A percentile compares a stretch with the other conserved stretches of the same genome.
Conservation (phyloP, 768 basidiomycete genomes). For the Bullera alba region DNA sequence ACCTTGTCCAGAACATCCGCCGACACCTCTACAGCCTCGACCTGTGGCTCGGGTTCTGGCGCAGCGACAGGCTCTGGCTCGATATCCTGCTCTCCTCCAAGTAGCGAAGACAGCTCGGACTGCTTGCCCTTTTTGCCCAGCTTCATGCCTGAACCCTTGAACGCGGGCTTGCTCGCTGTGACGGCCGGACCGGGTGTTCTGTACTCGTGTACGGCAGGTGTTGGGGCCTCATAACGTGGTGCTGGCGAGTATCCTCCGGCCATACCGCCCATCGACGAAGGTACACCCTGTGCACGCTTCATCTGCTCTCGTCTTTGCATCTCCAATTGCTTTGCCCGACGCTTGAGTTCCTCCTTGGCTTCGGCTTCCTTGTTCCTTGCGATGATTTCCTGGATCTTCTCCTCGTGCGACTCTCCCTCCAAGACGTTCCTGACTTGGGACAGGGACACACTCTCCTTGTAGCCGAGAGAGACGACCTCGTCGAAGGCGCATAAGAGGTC, state of each 20-base stretch:
- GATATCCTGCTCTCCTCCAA: conserved; percentile 61
- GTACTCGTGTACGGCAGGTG: conserved; percentile 28
- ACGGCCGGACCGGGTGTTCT: conserved; percentile 27
- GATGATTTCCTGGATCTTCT: conserved; percentile 90
- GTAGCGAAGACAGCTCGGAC: conserved; percentile 75
- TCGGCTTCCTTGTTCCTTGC: conserved; percentile 98
- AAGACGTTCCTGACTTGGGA: conserved; percentile 50
- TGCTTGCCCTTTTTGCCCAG: conserved; percentile 90
- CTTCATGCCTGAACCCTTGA: conserved; percentile 95
- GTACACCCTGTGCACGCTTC: conserved; percentile 56
- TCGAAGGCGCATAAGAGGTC: conserved; percentile 93
- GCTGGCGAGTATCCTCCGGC: conserved; percentile 63
- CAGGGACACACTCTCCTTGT: conserved; percentile 50
- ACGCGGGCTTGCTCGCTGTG: conserved; percentile 54
- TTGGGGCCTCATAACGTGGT: conserved; percentile 61
- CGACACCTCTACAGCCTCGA: conserved; percentile 36
- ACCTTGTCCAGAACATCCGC: conserved; percentile 60
- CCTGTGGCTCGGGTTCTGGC: conserved; percentile 49
- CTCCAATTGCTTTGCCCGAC: conserved; percentile 94
- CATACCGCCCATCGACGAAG: conserved; percentile 51
- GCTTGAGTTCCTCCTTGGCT: conserved; percentile 96
- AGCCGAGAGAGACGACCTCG: conserved; percentile 85
- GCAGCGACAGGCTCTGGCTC: conserved; percentile 13
- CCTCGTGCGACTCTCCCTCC: conserved; percentile 53
- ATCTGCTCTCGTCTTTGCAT: conserved; percentile 96